phyloP scores from a whole-genome alignment of 495 filamentous ascomycete species.

The Bryoglossum gracile region DNA sequence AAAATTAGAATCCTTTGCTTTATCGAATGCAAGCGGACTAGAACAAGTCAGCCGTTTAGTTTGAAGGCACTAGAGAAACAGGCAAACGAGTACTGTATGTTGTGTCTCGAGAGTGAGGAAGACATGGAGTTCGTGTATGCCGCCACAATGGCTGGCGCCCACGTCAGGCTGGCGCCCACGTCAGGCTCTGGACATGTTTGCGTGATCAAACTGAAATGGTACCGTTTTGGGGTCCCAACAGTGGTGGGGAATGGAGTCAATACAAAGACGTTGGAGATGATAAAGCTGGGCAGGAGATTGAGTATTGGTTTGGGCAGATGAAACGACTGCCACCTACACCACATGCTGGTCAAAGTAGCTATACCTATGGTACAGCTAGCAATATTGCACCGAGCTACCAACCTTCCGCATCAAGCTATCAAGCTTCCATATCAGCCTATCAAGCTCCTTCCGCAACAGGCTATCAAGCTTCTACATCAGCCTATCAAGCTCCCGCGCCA shows the following conservation, averaged over 20 bases:
- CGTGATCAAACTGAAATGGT: not conserved
- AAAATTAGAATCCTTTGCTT: conserved; percentile 1
- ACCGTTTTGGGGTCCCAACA: not conserved
- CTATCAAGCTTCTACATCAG: not conserved
- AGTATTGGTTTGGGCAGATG: not conserved
- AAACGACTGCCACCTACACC: not conserved
- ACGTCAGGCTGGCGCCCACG: too few species aligned
- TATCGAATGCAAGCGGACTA: not conserved
- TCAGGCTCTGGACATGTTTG: conserved; percentile 1
- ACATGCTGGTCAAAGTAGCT: not conserved
- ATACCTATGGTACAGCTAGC: too few species aligned
- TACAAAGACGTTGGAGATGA: conserved; percentile 2
- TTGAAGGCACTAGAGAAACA: not conserved
- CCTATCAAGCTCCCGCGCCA: too few species aligned
- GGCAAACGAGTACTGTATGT: not conserved
- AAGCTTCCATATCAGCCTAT: not conserved
- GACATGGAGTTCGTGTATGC: not conserved
- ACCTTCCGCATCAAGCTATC: not conserved
- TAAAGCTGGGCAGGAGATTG: not conserved
- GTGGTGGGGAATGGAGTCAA: not conserved
- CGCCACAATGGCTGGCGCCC: conserved; percentile 3
- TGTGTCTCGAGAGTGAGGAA: not conserved
- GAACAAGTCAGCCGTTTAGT: not conserved
- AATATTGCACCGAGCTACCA: too few species aligned
- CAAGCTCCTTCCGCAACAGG: too few species aligned